Base-by-base conservation (phyloP, 768 basidiomycete genomes). In the Gelatoporia subvermispora region DNA sequence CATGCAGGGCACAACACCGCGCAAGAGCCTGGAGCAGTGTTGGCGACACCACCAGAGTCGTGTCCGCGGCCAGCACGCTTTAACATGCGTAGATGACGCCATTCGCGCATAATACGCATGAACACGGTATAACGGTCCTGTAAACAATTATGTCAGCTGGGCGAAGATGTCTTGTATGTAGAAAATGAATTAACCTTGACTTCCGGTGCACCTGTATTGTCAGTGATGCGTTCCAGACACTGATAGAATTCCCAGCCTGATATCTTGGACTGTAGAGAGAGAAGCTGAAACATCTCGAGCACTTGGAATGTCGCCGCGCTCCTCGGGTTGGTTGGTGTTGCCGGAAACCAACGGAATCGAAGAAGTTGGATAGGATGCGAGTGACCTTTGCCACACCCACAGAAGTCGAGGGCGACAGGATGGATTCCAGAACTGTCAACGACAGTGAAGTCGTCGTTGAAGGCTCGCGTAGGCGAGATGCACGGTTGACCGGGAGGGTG, bases 211-310 rank as follows among this genome's bases (percentile, higher is more conserved):
- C 66, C 65, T 4, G 59, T 63, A 42, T 71, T 72, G 35, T 72
- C 63, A 0, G 65, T 66, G 17, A 47, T 23, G 5, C 59, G 49
- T 1, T 35, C 52, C 1, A 72, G 39, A 0, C 58, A 36, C 1
- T 49, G 47, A 44, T 69, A 72, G 49, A 62, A 72, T 28, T 71
- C 65, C 31, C 55, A 71, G 0, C 47, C 57, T 0, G 64, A 68
- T 0, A 61, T 22, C 45, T 73, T 73, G 1, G 62, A 64, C 35
- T 66, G 58, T 15, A 69, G 61, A 0, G 60, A 59, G 2, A 68
- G 48, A 1, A 66, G n/a, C 15, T 74, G 71, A 35, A 69, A 71
- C 2, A 49, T 43, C 11, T 64, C 45, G 0, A 72, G 56, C 3
- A 64, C 49, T 0, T 36, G 23, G 41, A 71, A 67, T 0, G 67